Base-by-base conservation (phyloP, 1,139 yeast genomes). In the Hyphopichia khmerensis region DNA sequence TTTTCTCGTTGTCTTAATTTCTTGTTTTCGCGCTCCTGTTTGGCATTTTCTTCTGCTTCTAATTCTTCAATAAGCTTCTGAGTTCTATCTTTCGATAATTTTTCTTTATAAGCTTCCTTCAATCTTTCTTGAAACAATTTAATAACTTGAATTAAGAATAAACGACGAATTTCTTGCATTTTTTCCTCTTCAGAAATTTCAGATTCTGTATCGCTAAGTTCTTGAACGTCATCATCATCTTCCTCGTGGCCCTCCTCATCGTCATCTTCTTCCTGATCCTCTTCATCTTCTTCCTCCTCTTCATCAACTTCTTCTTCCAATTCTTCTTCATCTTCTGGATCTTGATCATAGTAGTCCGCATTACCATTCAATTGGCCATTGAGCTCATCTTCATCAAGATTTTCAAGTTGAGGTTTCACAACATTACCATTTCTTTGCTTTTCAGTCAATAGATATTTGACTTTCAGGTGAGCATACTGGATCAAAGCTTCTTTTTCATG, bases 121-220 rank as follows among this genome's bases (percentile, higher is more conserved):
- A 89, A 79, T 42, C 89, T 74, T 52, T 79, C 82, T 55, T 86
- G 90, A 54, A 88, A 77, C 53, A 87, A 69, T 44, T 86, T 79
- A 13, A 91, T 84, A 1, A 89, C 86, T 49, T 88, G 81, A 47
- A 86, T 77, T 52, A 87, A 87, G 47, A 89, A 79, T 66, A 87
- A 74, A 38, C 86, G 80, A 36, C 89, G 82, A 24, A 91, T 84
- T 59, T 88, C 96, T 49, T 81, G 84, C 62, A 85, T 68, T 43
- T 88, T 77, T 49, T 79, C 85, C 50, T 80, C 84, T 48, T 84
- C 87, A 9, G 80, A 75, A 15, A 79, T 67, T 43, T 76, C 77
- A 16, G 67, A 62, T 40, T 67, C 76, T 2, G 67, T 64, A 44
- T 67, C 72, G 45, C 72, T 65, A 1, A 56, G 60, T 18, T 57